Evolutionary conservation across 2,329 filamentous ascomycete species (phyloP).

Genomic region (Emergomyces orientalis): DNA sequence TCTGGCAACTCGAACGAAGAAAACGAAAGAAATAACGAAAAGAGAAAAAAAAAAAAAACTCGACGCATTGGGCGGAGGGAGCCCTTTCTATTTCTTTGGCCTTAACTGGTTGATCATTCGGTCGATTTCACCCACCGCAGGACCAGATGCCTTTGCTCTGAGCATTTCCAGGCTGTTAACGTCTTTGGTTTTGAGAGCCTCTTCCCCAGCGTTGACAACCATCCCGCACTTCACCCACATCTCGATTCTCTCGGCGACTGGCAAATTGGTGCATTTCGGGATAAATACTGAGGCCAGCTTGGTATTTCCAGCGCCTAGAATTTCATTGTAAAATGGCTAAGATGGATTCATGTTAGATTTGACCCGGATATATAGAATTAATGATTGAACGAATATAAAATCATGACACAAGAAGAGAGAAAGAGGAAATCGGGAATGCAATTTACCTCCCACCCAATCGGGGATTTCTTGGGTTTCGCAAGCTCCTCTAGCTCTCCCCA

Average conservation of each 20-base stretch:
- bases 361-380: constrained; percentile 3
- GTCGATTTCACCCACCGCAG: constrained; percentile 70
- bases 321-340: constrained; percentile 83
- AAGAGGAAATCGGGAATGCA: neutral
- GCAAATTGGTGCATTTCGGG: constrained; percentile 69
- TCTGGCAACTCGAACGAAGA: neutral
- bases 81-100: constrained; percentile 32
- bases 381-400: constrained; percentile 2
- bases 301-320: constrained; percentile 79
- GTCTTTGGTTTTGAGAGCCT: constrained; percentile 76
- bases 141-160: constrained; percentile 61
- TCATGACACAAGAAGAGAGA: neutral
- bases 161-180: constrained; percentile 63
- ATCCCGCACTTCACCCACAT: constrained; percentile 98
- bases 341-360: constrained; percentile 23
- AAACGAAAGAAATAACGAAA: neutral
- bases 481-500: constrained; percentile 90
- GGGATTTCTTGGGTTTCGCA: constrained; percentile 63
- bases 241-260: constrained; percentile 60
- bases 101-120: constrained; percentile 54
- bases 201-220: constrained; percentile 79
- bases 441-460: constrained; percentile 90
- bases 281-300: constrained; percentile 76
- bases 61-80: neutral
- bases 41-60: constrained; percentile 9